A percentile compares a stretch with the other conserved stretches of the same genome.
These are phyloP conservation scores for Colletotrichum melonis DNA, from an alignment of 2,329 filamentous ascomycete genomes.

Conservation along the genomic window DNA sequence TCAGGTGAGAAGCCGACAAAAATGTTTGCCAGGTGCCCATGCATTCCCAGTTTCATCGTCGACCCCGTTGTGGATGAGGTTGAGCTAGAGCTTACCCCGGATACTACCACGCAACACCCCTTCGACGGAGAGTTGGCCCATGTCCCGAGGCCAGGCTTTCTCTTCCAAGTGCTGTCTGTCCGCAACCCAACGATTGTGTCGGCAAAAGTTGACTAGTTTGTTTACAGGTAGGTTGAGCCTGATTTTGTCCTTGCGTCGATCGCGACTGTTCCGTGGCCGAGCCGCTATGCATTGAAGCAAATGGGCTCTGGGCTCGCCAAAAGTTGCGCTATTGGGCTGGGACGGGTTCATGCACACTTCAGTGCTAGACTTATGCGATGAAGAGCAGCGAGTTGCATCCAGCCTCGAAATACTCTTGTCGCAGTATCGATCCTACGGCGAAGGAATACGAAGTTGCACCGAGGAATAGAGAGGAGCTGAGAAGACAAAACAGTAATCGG, in stretches of 20 bases:
- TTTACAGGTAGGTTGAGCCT: not conserved
- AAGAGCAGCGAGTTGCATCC: too few relatives aligned
- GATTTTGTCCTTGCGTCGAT: not conserved
- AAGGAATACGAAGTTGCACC: not conserved
- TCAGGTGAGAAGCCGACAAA: constrained; percentile 2
- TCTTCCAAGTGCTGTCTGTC: not conserved
- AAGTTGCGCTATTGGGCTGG: not conserved
- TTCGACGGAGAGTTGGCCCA: not conserved
- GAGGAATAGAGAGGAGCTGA: not conserved
- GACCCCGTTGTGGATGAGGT: constrained; percentile 12
- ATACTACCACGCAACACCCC: constrained; percentile 7
- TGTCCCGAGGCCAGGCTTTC: too few relatives aligned
- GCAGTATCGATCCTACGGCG: too few relatives aligned
- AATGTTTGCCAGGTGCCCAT: constrained; percentile 19
- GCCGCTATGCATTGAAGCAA: not conserved
- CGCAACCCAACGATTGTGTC: not conserved
- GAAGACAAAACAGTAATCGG: not conserved
- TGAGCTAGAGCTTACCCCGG: constrained; percentile 14
- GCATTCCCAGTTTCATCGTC: constrained; percentile 27
- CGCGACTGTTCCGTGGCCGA: not conserved
- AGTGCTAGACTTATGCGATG: too few relatives aligned
- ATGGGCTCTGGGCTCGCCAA: not conserved
- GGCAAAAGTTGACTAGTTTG: not conserved
- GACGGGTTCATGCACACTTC: not conserved
- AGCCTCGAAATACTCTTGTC: too few relatives aligned